Base-by-base conservation (phyloP, 352 stramenopile species). In the Globisporangium spinosum region DNA sequence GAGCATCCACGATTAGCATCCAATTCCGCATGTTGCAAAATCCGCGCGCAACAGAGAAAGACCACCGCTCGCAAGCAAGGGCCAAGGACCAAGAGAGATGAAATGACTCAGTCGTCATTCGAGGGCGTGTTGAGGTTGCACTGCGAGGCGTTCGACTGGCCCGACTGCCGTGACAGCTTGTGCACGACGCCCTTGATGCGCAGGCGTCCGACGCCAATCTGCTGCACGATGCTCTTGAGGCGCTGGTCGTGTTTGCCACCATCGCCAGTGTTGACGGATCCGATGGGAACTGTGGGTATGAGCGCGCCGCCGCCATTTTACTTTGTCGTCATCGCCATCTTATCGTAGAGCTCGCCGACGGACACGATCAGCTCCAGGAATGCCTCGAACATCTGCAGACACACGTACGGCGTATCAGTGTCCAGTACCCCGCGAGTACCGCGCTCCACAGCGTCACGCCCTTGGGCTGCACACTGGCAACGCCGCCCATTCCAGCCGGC, bases 341-440 rank as follows among this genome's bases (percentile, higher is more conserved):
- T 70, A 27, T 75, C 61, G 34, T 63, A 64, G 13, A 67, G 25
- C 23, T 65, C 62, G 3, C 57, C 71, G 38, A 82, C 68, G 1
- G 76, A 60, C 57, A 83, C 63, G 0, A 77, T 58, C 5, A 86
- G 64, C 56, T 79, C 72, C n/a, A 86, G 63, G 22, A 86, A 70
- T 23, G 72, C 40, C 20, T 74, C 71, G 59, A 87, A 84, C 20
- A 78, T 76, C 12, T 71, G 47, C 47, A 82, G 74, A 59, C 79
- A 87, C 58, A 78, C 61, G n/a, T 64, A 47, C 1, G 69, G 73
- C 13, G 67, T 72, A 38, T 64, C 62, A 4, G 84, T 67, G 12
- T 55, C 70, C 0, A 74, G 54, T 22, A 76, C 67, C 7, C 67
- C 13, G 67, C 67, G 8, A 71, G 67, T 20, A 68, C 67, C 2